These are phyloP conservation scores for Nymphaea colorata DNA, from an alignment of 164 flowering plant species.

Conservation along the genomic window DNA sequence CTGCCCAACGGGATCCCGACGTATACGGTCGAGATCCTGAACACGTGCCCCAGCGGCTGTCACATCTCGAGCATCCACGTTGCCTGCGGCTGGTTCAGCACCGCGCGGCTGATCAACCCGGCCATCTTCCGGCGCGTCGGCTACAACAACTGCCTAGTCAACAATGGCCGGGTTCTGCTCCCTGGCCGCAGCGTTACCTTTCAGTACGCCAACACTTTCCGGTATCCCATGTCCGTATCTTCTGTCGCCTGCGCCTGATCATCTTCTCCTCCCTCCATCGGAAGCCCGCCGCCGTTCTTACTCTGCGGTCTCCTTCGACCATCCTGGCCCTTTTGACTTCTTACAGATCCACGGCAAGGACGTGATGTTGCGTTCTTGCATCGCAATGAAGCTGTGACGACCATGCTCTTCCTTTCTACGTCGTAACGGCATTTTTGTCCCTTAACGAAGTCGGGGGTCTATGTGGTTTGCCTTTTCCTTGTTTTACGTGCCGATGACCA, in stretches of 20 bases:
- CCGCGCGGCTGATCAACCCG: slow-evolving; percentile 40
- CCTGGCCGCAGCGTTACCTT: slow-evolving; percentile 36
- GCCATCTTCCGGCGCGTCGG: slow-evolving; percentile 24
- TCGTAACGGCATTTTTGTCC: too few relatives aligned
- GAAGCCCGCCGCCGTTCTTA: too few relatives aligned
- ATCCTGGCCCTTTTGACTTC: too few relatives aligned
- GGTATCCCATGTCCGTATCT: slow-evolving; percentile 34
- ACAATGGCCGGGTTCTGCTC: slow-evolving; percentile 29
- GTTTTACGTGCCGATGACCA: too few relatives aligned
- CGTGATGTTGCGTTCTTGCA: too few relatives aligned
- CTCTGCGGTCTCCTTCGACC: too few relatives aligned
- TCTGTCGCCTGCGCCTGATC: slow-evolving; percentile 21
- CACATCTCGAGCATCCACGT: slow-evolving; percentile 40
- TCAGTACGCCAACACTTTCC: slow-evolving; percentile 39
- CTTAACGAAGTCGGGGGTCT: too few relatives aligned
- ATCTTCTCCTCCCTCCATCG: background rate
- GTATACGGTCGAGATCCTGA: slow-evolving; percentile 44
- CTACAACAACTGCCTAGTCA: slow-evolving; percentile 45
- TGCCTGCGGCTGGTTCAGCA: slow-evolving; percentile 57
- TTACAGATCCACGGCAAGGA: too few relatives aligned
- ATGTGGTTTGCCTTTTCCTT: too few relatives aligned
- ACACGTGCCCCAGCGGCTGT: slow-evolving; percentile 26
- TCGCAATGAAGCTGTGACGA: too few relatives aligned
- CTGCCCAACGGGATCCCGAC: slow-evolving; percentile 64
- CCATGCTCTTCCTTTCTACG: too few relatives aligned